Evolutionary conservation across 495 filamentous ascomycete genomes (phyloP), one percentile per base, ranked within the genome.

Genomic region (Cairneyella variabilis): DNA sequence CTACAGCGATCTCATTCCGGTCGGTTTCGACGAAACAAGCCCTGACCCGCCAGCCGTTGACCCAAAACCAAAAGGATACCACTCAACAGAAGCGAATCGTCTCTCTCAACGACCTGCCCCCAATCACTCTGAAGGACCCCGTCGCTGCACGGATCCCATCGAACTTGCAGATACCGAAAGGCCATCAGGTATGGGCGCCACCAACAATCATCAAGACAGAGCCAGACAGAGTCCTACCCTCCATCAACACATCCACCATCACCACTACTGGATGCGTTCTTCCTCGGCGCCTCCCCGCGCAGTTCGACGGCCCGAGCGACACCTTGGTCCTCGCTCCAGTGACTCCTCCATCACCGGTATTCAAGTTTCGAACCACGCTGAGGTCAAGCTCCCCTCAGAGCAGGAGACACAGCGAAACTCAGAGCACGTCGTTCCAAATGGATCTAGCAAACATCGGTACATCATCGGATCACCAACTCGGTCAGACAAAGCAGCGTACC

Each of bases 241-340:
- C 56, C 76, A 74, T 61, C 56, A 77, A 42, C 76, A 78, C 62
- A 78, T 71, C 59, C 76, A 79, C 51, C 75, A 79, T 53, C 76
- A 79, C 58, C 76, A 79, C 65, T 79, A 78, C 67, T 79, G 75
- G 76, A 59, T 77, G 26, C 71, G 69, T 14, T 65, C 66, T 23
- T 52, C 44, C 37, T 56, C 64, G 21, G 45, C 61, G 46, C 60
- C 28, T 51, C 54, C 12, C 59, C 59, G 20, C 27, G 1, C 47
- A 30, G 32, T 18, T 41, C 20, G 48, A 36, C 48, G 40, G 34
- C 18, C 51, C 34, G 28, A 43, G 18, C 36, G 36, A 48, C 26
- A n/a, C 22, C n/a, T n/a, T n/a, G n/a, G n/a, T n/a, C n/a, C n/a
- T n/a, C n/a, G n/a, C n/a, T n/a, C n/a, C n/a, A n/a, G n/a, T n/a